A percentile compares a stretch with the other conserved stretches of the same genome.
Evolutionary conservation across 306 rosid species (phyloP).

Genomic region (Cicer bijugum): DNA sequence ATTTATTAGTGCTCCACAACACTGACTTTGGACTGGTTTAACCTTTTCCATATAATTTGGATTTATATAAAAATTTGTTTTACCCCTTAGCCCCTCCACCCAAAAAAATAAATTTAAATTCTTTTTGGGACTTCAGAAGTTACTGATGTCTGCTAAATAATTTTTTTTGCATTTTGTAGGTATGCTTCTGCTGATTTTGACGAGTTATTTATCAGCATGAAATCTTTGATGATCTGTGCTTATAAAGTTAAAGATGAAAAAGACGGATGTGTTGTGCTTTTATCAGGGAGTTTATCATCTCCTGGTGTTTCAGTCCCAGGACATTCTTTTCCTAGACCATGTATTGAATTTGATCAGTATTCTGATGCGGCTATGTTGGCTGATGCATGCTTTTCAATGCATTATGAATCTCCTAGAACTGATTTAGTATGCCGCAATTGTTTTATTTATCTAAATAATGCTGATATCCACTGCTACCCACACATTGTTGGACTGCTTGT

Average conservation of each 20-base stretch:
- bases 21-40: constrained; percentile 7
- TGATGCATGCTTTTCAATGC: constrained; percentile 62
- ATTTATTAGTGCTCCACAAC: not conserved
- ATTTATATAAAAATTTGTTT: not conserved
- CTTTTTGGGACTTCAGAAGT: not conserved
- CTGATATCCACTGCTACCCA: constrained; percentile 85
- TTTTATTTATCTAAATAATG: constrained; percentile 56
- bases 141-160: not conserved
- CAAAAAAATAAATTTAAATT: not conserved
- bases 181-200: constrained; percentile 55
- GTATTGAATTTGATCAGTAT: constrained; percentile 49
- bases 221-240: constrained; percentile 55
- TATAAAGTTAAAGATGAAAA: constrained; percentile 58
- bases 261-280: constrained; percentile 51
- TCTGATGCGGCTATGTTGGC: constrained; percentile 43
- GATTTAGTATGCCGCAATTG: constrained; percentile 49
- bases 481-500: constrained; percentile 58
- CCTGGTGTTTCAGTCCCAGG: constrained; percentile 44
- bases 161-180: constrained; percentile 51
- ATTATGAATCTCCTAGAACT: constrained; percentile 55
- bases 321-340: constrained; percentile 48
- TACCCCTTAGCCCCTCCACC: not conserved
- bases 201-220: constrained; percentile 56
- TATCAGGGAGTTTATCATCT: constrained; percentile 59
- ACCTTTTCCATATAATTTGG: not conserved